Evolutionary conservation across 495 filamentous ascomycete species (phyloP).

Genomic region (Friedmanniomyces simplex): DNA sequence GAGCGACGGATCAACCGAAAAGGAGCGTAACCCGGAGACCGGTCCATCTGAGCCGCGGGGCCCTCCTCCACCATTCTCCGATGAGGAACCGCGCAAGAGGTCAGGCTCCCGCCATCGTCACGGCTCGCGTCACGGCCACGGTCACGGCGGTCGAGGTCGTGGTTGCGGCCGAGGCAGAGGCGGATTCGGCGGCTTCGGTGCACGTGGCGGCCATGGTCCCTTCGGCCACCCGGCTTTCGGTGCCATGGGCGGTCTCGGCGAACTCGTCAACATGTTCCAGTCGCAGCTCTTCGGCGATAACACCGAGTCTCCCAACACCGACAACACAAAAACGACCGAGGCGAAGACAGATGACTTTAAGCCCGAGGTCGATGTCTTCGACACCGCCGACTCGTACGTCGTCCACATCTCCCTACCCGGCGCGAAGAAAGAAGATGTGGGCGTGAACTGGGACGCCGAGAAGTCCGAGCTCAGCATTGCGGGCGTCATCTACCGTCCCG

Average conservation of each 20-base stretch:
- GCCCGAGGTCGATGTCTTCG: slow-evolving; percentile 64
- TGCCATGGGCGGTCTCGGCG: slow-evolving; percentile 20
- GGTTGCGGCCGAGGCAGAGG: slow-evolving; percentile 17
- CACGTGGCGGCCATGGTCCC: slow-evolving; percentile 13
- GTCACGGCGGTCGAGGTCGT: slow-evolving; percentile 11
- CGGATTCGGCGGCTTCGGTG: slow-evolving; percentile 27
- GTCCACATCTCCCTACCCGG: slow-evolving; percentile 67
- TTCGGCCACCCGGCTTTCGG: slow-evolving; percentile 10
- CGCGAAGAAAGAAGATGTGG: slow-evolving; percentile 66
- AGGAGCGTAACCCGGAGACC: slow-evolving; percentile 3
- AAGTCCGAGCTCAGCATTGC: slow-evolving; percentile 52
- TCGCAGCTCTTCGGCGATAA: slow-evolving; percentile 21
- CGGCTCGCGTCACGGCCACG: slow-evolving; percentile 15
- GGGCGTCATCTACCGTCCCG: slow-evolving; percentile 60
- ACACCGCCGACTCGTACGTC: slow-evolving; percentile 50
- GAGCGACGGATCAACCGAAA: not conserved
- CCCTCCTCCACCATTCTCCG: slow-evolving; percentile 6
- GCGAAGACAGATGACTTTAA: slow-evolving; percentile 41
- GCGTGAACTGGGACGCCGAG: slow-evolving; percentile 62
- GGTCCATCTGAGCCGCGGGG: slow-evolving; percentile 15
- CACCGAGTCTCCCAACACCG: slow-evolving; percentile 9
- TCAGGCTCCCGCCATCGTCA: slow-evolving; percentile 6
- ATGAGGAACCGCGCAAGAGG: slow-evolving; percentile 2
- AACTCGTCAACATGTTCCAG: slow-evolving; percentile 23
- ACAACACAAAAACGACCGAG: slow-evolving; percentile 7